These are phyloP conservation scores for Yamadazyma triangularis DNA, from an alignment of 1,139 yeast genomes.

Conservation along the genomic window DNA sequence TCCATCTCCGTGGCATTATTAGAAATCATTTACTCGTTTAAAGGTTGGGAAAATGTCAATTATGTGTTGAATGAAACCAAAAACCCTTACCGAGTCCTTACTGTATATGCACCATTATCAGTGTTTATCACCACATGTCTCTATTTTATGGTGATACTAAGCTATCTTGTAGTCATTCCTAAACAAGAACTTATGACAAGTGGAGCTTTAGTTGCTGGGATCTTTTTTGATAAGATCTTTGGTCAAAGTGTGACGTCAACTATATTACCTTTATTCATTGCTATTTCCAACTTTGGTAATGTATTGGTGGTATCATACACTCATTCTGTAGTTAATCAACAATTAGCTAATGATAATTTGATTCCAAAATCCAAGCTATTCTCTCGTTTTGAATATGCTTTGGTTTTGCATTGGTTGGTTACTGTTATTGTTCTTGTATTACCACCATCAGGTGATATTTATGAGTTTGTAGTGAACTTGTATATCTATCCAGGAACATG, in stretches of 20 bases:
- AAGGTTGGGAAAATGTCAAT: constrained; percentile 41
- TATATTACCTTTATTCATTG: constrained; percentile 68
- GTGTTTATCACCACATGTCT: constrained; percentile 54
- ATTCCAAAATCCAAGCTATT: constrained; percentile 61
- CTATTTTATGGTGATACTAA: constrained; percentile 65
- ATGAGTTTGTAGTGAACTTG: constrained; percentile 45
- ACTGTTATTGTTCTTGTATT: constrained; percentile 40
- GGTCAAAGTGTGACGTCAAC: constrained; percentile 59
- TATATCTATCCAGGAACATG: constrained; percentile 52
- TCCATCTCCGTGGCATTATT: constrained; percentile 38
- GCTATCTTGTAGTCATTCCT: constrained; percentile 77
- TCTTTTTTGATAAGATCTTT: constrained; percentile 69
- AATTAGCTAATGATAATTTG: constrained; percentile 67
- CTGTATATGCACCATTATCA: constrained; percentile 70
- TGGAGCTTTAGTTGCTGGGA: constrained; percentile 70
- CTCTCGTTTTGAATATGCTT: constrained; percentile 46
- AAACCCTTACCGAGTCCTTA: constrained; percentile 63
- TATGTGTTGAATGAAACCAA: constrained; percentile 39
- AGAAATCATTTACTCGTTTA: constrained; percentile 29
- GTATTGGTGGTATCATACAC: constrained; percentile 75
- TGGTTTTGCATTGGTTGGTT: constrained; percentile 44
- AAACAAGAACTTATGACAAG: constrained; percentile 53
- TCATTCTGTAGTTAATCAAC: constrained; percentile 74
- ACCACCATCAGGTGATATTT: constrained; percentile 46
- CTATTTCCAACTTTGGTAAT: constrained; percentile 72